Evolutionary conservation across 75 land plant genomes (phyloP).

Genomic region (Selaginella moellendorffii): DNA sequence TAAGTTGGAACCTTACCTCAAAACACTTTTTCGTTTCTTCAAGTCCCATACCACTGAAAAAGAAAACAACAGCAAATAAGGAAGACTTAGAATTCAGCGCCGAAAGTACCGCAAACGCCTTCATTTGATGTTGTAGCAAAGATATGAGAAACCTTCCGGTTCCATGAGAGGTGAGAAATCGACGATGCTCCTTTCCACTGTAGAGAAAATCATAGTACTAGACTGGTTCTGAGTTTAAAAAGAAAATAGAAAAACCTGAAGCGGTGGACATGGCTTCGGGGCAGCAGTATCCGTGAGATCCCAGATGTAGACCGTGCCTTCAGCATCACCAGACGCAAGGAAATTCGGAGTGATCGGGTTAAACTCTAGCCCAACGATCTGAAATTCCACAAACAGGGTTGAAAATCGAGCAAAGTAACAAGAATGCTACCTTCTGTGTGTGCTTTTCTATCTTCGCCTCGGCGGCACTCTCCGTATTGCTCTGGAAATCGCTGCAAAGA

Average conservation of each 20-base stretch:
- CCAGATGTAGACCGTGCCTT: conserved; percentile 83
- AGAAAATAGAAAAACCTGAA: conserved; percentile 33
- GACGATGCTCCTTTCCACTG: conserved; percentile 48
- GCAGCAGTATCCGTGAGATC: conserved; percentile 47
- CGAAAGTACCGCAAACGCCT: conserved; percentile 57
- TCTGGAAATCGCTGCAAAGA: neutral
- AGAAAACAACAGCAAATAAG: neutral
- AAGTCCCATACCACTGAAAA: conserved; percentile 92
- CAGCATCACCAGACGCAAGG: conserved; percentile 96
- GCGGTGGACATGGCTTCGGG: conserved; percentile 45
- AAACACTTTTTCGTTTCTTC: conserved; percentile 65
- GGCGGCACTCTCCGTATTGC: neutral
- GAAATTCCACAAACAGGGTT: conserved; percentile 8
- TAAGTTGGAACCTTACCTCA: conserved; percentile 36
- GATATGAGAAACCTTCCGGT: conserved; percentile 64
- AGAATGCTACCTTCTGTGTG: neutral
- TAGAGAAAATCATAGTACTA: neutral
- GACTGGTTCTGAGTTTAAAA: neutral
- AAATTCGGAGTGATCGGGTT: conserved; percentile 50
- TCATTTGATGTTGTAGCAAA: conserved; percentile 77
- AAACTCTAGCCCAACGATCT: conserved; percentile 94
- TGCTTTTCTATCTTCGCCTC: neutral
- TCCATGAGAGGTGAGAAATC: conserved; percentile 81
- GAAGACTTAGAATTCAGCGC: neutral
- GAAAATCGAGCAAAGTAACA: neutral